Evolutionary conservation across 2,329 filamentous ascomycete genomes (phyloP).

Genomic region (Beauveria bassiana): DNA sequence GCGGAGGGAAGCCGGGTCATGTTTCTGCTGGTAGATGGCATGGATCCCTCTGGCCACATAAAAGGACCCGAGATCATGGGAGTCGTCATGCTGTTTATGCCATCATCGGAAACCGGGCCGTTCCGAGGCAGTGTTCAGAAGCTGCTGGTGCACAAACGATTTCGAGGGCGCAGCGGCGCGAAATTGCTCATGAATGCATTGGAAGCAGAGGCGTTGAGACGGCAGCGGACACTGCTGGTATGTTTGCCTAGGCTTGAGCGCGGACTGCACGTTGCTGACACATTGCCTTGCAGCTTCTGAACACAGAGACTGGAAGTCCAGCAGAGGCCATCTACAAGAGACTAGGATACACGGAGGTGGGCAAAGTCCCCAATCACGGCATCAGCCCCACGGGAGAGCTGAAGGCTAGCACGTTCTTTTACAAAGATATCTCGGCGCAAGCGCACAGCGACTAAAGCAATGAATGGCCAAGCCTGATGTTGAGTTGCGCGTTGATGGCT

Average conservation of each 20-base stretch:
- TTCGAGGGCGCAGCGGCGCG: constrained; percentile 44
- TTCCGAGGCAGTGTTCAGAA: constrained; percentile 50
- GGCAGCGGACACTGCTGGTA: constrained; percentile 46
- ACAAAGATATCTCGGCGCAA: constrained; percentile 40
- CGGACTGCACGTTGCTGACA: neutral
- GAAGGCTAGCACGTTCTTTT: constrained; percentile 48
- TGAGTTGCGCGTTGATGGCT: too few species aligned
- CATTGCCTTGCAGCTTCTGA: constrained; percentile 34
- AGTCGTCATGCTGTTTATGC: constrained; percentile 46
- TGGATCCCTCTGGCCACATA: constrained; percentile 24
- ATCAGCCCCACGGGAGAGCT: constrained; percentile 40
- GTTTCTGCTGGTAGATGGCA: constrained; percentile 40
- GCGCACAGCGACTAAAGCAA: neutral
- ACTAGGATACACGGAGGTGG: constrained; percentile 49
- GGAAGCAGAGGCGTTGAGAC: constrained; percentile 43
- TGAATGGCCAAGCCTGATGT: neutral
- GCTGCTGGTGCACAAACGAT: constrained; percentile 46
- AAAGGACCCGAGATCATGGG: constrained; percentile 43
- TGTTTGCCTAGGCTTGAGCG: constrained; percentile 17
- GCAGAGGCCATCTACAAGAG: constrained; percentile 47
- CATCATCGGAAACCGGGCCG: constrained; percentile 45
- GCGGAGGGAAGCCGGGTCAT: constrained; percentile 40
- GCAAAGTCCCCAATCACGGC: constrained; percentile 47
- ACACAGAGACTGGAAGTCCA: constrained; percentile 42
- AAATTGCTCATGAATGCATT: constrained; percentile 42